Evolutionary conservation across 345 rosid species (phyloP), one percentile per base, ranked within the genome.

Genomic region (Aquilaria malaccensis): DNA sequence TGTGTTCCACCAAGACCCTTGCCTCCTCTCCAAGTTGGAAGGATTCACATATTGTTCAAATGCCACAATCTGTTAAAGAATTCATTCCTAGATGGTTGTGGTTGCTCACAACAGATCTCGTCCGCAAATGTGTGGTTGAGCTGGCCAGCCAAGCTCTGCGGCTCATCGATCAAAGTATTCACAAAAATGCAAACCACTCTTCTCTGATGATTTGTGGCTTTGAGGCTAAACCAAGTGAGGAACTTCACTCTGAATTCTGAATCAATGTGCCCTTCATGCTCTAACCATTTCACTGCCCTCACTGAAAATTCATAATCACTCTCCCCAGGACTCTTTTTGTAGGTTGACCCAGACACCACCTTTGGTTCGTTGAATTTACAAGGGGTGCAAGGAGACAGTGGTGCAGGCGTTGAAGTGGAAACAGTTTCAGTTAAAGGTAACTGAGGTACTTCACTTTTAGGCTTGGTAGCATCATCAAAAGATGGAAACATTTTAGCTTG

Each of bases 221-320:
- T 83, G 63, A 76, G 73, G 69, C 87, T 80, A 74, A 85, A 85
- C 90, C 85, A 81, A 55, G 84, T 80, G n/a, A 82, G 80, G 51
- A 82, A 84, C 69, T 78, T 81, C 11, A 80, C 85, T 64, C 85
- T 74, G 56, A 85, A 81, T 49, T 74, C 73, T 66, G 70, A 77
- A 10, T 67, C 61, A 47, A 85, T 72, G 51, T 80, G 73, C 60
- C 85, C 85, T 67, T 70, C 58, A 6, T 52, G 73, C 74, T 83
- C 85, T 69, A 82, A 64, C 86, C 79, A 78, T 59, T 80, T 81
- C 45, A 70, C 60, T 10, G 67, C 75, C 63, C 86, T 64, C 11
- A 81, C 82, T 31, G 72, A 76, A 61, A 73, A 79, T 9, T 79
- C 81, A 3, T 74, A 81, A 37, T 69, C 66, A 68, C 77, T 70